Base-by-base conservation (phyloP, 108 stramenopile genomes). In the Cyclotella baltica region DNA sequence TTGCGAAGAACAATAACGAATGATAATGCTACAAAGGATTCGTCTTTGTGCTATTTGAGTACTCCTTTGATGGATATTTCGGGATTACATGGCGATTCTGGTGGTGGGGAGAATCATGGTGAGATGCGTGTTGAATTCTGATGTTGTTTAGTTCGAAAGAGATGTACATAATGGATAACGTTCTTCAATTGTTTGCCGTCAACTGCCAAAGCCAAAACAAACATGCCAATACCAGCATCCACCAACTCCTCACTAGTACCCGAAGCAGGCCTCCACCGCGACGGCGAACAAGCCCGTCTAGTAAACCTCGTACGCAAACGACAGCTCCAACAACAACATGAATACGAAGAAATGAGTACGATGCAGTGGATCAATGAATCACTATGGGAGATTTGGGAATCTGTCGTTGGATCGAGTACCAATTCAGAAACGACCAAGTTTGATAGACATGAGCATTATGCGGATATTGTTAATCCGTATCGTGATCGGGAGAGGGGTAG, bases 241-340 rank as follows among this genome's bases (percentile, higher is more conserved):
- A 43, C 40, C 40, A 43, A 43, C 55, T 55, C 55, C 11, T 68
- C 66, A 34, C 30, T 61, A 2, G 11, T 55, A 15, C 76, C 76
- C 31, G 56, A 76, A 48, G 79, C 79, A 27, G 79, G 56, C 27
- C 72, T 80, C 58, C 79, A 80, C 59, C 52, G 79, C 29, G 79
- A 80, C 57, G 79, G 79, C 16, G 79, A 80, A 36, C 79, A 80
- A 52, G 79, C 79, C 13, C 66, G 79, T 37, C 58, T 80, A 22
- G 72, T 80, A 16, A 72, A 80, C 61, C 36, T 55, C 20, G 72
- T 73, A 29, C 57, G 72, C 43, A 63, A 70, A 22, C 79, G 79
- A 23, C 67, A 80, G 35, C 55, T 72, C 35, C 67, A 69, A 56
- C 56, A 57, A 58, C 74, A 34, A 27, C 53, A 66, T 20, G 48